A percentile compares a stretch with the other conserved stretches of the same genome.
Conservation (phyloP, 2,329 filamentous ascomycete genomes). For the Aspergillus versicolor region DNA sequence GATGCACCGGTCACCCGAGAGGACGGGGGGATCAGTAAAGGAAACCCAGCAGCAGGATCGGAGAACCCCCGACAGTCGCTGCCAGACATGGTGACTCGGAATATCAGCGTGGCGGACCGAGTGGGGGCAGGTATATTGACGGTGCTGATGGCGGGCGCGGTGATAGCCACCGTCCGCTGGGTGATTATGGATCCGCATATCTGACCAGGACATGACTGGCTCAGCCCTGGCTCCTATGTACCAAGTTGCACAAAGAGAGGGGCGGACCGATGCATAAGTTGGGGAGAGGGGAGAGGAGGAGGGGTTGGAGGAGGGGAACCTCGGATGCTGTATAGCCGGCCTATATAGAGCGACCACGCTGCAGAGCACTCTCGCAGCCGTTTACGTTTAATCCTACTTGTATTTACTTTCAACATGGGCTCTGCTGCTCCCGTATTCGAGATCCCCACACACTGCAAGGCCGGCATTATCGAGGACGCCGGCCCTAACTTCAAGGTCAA, state of each 20-base stretch:
- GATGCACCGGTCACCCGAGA: slow-evolving; percentile 31
- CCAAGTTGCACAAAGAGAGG: too few relatives aligned
- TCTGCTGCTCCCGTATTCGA: slow-evolving; percentile 8
- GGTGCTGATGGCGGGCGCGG: slow-evolving; percentile 31
- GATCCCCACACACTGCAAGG: slow-evolving; percentile 52
- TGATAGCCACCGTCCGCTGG: slow-evolving; percentile 40
- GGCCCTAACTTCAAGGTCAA: slow-evolving; percentile 51
- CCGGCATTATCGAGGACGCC: slow-evolving; percentile 52
- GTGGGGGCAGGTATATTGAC: slow-evolving; percentile 47
- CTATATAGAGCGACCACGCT: background rate
- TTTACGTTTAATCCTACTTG: background rate
- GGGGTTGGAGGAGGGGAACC: background rate
- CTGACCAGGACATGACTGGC: too few relatives aligned
- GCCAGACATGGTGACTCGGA: slow-evolving; percentile 13
- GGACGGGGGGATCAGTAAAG: slow-evolving; percentile 34
- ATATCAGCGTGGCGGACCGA: slow-evolving; percentile 36
- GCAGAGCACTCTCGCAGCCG: background rate
- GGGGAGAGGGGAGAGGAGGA: background rate
- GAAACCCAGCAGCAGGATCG: slow-evolving; percentile 30
- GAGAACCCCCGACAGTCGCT: slow-evolving; percentile 13
- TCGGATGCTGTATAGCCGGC: background rate
- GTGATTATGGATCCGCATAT: slow-evolving; percentile 26
- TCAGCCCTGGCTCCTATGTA: too few relatives aligned
- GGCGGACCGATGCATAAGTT: background rate
- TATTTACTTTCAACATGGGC: background rate